Percentiles rank a stretch among this genome's conserved stretches.
Conservation (phyloP, 176 grass and related monocot genomes). For the Urochloa ruziziensis region DNA sequence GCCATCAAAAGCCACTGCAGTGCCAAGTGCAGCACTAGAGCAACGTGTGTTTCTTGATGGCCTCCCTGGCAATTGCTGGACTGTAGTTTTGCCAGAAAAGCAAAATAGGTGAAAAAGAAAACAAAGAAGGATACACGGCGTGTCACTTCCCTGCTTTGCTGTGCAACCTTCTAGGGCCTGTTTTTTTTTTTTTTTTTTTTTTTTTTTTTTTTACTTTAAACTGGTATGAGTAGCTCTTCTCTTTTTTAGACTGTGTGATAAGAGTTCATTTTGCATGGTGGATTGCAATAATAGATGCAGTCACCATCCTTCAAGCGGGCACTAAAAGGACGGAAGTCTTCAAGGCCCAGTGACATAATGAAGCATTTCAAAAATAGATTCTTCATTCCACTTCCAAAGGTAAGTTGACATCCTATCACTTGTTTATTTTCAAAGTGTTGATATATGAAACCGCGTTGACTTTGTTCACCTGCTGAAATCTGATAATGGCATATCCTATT, state of each 20-base stretch:
- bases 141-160: neutral
- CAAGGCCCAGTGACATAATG: constrained; percentile 56
- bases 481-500: neutral
- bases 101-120: neutral
- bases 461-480: neutral
- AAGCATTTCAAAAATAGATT: constrained; percentile 77
- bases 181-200: constrained; percentile 11
- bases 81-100: neutral
- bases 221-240: neutral
- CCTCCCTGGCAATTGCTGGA: neutral
- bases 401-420: constrained; percentile 15
- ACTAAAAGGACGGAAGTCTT: constrained; percentile 46
- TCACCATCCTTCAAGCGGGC: constrained; percentile 50
- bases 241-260: neutral
- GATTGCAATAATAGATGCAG: constrained; percentile 40
- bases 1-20: neutral
- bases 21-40: neutral
- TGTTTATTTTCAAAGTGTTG: constrained; percentile 1
- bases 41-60: neutral
- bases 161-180: neutral
- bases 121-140: neutral
- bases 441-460: constrained; percentile 5
- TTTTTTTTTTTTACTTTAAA: neutral
- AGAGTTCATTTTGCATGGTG: neutral
- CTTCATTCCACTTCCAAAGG: constrained; percentile 83